Evolutionary conservation across 1,284 basidiomycete species (phyloP).

Genomic region (Vanrija sp.): DNA sequence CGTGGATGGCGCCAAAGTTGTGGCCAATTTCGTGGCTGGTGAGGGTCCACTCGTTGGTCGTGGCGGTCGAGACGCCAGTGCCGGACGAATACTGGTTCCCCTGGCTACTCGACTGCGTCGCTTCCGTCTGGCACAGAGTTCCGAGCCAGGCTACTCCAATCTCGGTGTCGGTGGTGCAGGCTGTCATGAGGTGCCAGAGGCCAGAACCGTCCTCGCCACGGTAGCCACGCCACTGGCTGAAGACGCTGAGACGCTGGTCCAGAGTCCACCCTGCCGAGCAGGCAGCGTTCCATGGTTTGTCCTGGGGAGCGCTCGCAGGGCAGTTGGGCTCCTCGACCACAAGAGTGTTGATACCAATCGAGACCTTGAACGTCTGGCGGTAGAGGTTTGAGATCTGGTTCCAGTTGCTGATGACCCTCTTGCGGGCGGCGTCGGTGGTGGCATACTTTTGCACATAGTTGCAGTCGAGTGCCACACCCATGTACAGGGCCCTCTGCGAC

Average conservation of each 20-base stretch:
- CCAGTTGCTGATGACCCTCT: slow-evolving; percentile 71
- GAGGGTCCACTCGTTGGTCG: slow-evolving; percentile 62
- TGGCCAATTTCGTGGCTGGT: slow-evolving; percentile 76
- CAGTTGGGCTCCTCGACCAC: slow-evolving; percentile 47
- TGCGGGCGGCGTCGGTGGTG: slow-evolving; percentile 62
- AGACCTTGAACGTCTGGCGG: slow-evolving; percentile 77
- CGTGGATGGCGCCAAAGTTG: slow-evolving; percentile 74
- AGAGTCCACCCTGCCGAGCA: slow-evolving; percentile 55
- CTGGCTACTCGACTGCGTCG: slow-evolving; percentile 47
- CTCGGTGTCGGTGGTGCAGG: slow-evolving; percentile 52
- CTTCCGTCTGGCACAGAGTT: slow-evolving; percentile 63
- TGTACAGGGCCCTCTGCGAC: slow-evolving; percentile 66
- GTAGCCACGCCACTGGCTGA: slow-evolving; percentile 76
- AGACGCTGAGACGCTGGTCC: slow-evolving; percentile 69
- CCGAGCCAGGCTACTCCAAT: slow-evolving; percentile 88
- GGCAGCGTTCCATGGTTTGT: slow-evolving; percentile 52
- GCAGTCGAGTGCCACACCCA: slow-evolving; percentile 83
- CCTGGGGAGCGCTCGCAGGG: slow-evolving; percentile 49
- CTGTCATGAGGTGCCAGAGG: slow-evolving; percentile 84
- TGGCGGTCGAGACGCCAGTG: slow-evolving; percentile 74
- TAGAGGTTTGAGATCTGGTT: slow-evolving; percentile 67
- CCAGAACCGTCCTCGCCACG: slow-evolving; percentile 67
- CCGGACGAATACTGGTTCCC: slow-evolving; percentile 63
- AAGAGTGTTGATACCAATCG: slow-evolving; percentile 72
- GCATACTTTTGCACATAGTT: slow-evolving; percentile 66